Evolutionary conservation across 306 rosid genomes (phyloP).

Genomic region (Vigna mungo): DNA sequence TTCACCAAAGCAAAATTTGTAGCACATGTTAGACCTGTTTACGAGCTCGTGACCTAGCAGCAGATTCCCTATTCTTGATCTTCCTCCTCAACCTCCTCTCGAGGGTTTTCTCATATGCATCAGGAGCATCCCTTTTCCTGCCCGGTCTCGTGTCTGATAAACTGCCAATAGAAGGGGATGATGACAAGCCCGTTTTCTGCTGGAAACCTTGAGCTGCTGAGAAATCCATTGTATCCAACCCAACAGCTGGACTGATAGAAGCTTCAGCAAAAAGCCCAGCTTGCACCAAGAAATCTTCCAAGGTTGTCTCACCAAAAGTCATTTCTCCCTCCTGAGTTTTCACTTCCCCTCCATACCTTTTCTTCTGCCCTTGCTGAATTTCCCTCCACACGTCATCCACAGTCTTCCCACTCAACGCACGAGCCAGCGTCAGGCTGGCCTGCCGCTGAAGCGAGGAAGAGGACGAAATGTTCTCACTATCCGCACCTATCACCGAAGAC

Average conservation of each 20-base stretch:
- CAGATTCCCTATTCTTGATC: slow-evolving; percentile 92
- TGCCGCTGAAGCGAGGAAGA: slow-evolving; percentile 44
- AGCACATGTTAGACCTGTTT: slow-evolving; percentile 66
- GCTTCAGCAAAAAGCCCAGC: slow-evolving; percentile 81
- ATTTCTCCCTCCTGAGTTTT: slow-evolving; percentile 50
- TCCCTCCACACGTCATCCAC: slow-evolving; percentile 87
- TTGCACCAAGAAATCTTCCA: slow-evolving; percentile 82
- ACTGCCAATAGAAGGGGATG: slow-evolving; percentile 64
- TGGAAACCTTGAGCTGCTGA: slow-evolving; percentile 45
- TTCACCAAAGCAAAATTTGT: slow-evolving; percentile 17
- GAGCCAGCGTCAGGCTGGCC: slow-evolving; percentile 59
- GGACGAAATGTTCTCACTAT: slow-evolving; percentile 37
- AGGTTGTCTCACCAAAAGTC: slow-evolving; percentile 73
- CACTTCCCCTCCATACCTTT: slow-evolving; percentile 51
- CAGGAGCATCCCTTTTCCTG: slow-evolving; percentile 67
- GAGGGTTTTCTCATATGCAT: slow-evolving; percentile 63
- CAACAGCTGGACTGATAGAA: slow-evolving; percentile 54
- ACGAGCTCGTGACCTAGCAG: slow-evolving; percentile 84
- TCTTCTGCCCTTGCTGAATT: slow-evolving; percentile 72
- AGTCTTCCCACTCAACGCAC: slow-evolving; percentile 67
- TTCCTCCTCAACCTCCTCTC: slow-evolving; percentile 87
- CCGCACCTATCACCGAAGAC: slow-evolving; percentile 49
- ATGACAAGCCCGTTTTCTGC: slow-evolving; percentile 53
- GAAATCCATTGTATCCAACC: slow-evolving; percentile 54
- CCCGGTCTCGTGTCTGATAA: slow-evolving; percentile 53